Evolutionary conservation across 768 basidiomycete species (phyloP).

Genomic region (Suillus spraguei): DNA sequence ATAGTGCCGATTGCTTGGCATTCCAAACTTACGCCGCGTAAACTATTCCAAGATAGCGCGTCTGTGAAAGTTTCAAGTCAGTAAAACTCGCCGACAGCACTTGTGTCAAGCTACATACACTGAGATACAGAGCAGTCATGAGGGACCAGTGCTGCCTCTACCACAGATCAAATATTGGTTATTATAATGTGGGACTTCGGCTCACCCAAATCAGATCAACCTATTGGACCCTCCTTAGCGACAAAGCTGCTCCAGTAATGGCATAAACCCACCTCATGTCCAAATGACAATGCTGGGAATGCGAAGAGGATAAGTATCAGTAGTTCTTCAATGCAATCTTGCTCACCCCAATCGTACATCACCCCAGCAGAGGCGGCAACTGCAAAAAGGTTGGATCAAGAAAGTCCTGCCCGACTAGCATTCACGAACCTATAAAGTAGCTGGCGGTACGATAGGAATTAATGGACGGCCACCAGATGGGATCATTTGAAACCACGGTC

Average conservation of each 20-base stretch:
- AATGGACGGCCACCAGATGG: background rate
- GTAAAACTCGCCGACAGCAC: background rate
- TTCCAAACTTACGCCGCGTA: background rate
- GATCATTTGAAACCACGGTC: background rate
- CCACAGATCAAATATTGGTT: background rate
- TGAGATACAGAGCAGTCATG: slow-evolving; percentile 1
- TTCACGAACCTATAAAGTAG: slow-evolving; percentile 1
- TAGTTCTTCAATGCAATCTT: background rate
- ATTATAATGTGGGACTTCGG: background rate
- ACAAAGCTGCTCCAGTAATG: background rate
- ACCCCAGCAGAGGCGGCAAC: background rate
- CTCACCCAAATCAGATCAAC: slow-evolving; percentile 6
- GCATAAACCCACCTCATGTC: background rate
- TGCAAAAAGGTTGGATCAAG: background rate
- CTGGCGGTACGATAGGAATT: background rate
- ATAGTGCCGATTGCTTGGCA: background rate
- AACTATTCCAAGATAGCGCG: slow-evolving; percentile 3
- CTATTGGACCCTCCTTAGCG: background rate
- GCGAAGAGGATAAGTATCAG: background rate
- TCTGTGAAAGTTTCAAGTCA: background rate
- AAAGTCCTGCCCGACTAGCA: background rate
- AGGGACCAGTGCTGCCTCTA: slow-evolving; percentile 1
- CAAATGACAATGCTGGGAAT: background rate
- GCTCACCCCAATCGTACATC: background rate
- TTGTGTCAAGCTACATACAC: background rate